A percentile compares a stretch with the other conserved stretches of the same genome.
Evolutionary conservation across 2,329 filamentous ascomycete species (phyloP).

Genomic region (Curvularia sp.): DNA sequence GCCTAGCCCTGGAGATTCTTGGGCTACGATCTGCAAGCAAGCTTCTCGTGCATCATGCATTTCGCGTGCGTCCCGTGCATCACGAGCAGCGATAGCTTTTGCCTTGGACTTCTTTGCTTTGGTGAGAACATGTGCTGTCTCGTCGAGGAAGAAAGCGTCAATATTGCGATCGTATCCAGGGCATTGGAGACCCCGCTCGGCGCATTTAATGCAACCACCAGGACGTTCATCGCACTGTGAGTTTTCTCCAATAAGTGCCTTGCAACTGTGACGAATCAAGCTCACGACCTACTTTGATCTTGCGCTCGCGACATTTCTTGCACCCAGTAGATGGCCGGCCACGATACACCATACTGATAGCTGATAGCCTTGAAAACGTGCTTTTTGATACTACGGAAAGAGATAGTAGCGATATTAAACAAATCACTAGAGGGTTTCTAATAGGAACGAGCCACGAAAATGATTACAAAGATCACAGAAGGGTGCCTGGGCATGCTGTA

Average conservation of each 20-base stretch:
- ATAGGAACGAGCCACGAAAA: neutral
- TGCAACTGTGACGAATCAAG: neutral
- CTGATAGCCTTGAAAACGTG: neutral
- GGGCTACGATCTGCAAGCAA: conserved; percentile 9
- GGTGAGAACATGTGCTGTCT: conserved; percentile 36
- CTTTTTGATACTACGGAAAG: neutral
- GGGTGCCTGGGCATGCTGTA: too few species aligned
- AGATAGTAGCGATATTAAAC: neutral
- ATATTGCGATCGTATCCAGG: conserved; percentile 43
- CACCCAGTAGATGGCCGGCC: conserved; percentile 46
- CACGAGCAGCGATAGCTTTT: conserved; percentile 39
- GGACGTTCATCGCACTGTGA: conserved; percentile 44
- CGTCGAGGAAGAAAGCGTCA: conserved; percentile 44
- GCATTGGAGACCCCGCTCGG: conserved; percentile 32
- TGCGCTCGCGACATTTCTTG: conserved; percentile 51
- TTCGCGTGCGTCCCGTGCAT: conserved; percentile 23
- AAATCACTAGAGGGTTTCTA: neutral
- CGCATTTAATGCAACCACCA: conserved; percentile 39
- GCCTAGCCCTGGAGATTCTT: conserved; percentile 20
- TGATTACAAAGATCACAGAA: neutral
- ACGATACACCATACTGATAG: conserved; percentile 43
- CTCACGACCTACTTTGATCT: conserved; percentile 47
- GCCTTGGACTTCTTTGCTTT: conserved; percentile 43
- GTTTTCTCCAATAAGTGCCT: conserved; percentile 2
- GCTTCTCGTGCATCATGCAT: conserved; percentile 6